Base-by-base conservation (phyloP, 2,329 filamentous ascomycete genomes). In the Fusarium staphyleae region DNA sequence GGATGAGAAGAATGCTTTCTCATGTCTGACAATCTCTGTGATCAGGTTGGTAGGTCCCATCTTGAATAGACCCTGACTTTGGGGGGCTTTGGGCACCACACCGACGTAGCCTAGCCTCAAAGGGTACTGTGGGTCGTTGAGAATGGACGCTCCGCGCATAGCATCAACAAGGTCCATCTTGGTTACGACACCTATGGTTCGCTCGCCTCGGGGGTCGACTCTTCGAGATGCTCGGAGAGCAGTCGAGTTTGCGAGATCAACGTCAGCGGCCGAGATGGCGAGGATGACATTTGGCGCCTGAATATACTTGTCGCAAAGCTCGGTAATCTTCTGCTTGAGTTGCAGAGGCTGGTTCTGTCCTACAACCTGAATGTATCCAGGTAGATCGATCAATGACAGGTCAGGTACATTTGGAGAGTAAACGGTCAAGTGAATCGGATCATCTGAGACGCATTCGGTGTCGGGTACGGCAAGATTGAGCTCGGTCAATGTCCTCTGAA, bases 131-230 rank as follows among this genome's bases (percentile, higher is more conserved):
- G 87, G 88, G 72, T 99, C 93, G 19, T 82, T 87, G 15, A 99
- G 79, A 26, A 99, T 91, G 29, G 85, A 81, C 12, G 85, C 83
- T 24, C 93, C 95, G 52, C 93, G 86, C 7, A 80, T 78, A 3
- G 95, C 83, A 64, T 98, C 93, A 7, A 99, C 93, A 16, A 99
- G 81, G 68, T 99, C 95, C 93, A 99, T 97, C 77, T 99, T 99
- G 3, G 95, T 99, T 34, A 99, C 88, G n/a, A 99, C 95, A 36
- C 95, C 95, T 69, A 99, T 99, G 0, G 95, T 99, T 57, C 95
- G 84, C 75, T 99, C 95, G 48, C 95, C 95, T 55, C 95, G 83
- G 1, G 95, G 95, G 68, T 99, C 95, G 22, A 98, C 93, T 64
- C 93, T 85, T 58, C 95, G 85, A 63, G 93, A 96, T 14, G 95